phyloP scores from a whole-genome alignment of 2,329 filamentous ascomycete species.

The Trichoderma cornu-damae region DNA sequence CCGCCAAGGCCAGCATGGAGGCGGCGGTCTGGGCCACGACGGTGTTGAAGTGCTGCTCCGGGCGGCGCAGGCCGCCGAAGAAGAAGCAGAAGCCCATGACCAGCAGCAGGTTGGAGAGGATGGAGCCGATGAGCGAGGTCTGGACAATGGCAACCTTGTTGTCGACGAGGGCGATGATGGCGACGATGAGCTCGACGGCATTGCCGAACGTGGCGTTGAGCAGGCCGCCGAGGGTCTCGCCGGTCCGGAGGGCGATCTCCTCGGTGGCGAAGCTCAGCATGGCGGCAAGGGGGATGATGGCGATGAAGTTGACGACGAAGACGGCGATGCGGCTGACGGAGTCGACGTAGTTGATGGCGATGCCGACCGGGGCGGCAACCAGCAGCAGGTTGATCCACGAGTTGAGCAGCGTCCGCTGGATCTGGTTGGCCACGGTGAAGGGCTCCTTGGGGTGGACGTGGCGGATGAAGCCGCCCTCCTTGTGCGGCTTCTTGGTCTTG shows the following conservation, averaged over 20 bases:
- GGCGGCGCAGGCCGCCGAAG: slow-evolving; percentile 70
- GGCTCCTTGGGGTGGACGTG: slow-evolving; percentile 47
- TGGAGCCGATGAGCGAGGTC: slow-evolving; percentile 85
- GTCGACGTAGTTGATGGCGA: slow-evolving; percentile 62
- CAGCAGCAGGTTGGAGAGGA: slow-evolving; percentile 83
- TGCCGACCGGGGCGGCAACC: slow-evolving; percentile 71
- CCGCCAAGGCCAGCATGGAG: slow-evolving; percentile 71
- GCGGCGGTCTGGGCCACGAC: slow-evolving; percentile 88
- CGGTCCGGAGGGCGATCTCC: slow-evolving; percentile 74
- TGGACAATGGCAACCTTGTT: slow-evolving; percentile 79
- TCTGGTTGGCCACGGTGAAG: slow-evolving; percentile 59
- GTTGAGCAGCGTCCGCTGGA: slow-evolving; percentile 69
- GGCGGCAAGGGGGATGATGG: slow-evolving; percentile 83
- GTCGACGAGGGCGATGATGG: slow-evolving; percentile 73
- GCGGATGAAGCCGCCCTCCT: slow-evolving; percentile 39
- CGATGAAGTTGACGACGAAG: slow-evolving; percentile 89
- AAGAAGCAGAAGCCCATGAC: slow-evolving; percentile 93
- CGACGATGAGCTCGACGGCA: slow-evolving; percentile 83
- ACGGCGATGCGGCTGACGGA: slow-evolving; percentile 55
- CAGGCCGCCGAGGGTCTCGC: slow-evolving; percentile 81
- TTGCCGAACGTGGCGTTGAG: slow-evolving; percentile 93
- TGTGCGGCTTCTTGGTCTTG: slow-evolving; percentile 39
- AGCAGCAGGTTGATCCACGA: slow-evolving; percentile 86
- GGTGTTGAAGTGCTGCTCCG: slow-evolving; percentile 85
- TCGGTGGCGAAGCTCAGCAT: slow-evolving; percentile 87